Evolutionary conservation across 2,329 filamentous ascomycete genomes (phyloP).

Genomic region (Paradendryphiella salina): DNA sequence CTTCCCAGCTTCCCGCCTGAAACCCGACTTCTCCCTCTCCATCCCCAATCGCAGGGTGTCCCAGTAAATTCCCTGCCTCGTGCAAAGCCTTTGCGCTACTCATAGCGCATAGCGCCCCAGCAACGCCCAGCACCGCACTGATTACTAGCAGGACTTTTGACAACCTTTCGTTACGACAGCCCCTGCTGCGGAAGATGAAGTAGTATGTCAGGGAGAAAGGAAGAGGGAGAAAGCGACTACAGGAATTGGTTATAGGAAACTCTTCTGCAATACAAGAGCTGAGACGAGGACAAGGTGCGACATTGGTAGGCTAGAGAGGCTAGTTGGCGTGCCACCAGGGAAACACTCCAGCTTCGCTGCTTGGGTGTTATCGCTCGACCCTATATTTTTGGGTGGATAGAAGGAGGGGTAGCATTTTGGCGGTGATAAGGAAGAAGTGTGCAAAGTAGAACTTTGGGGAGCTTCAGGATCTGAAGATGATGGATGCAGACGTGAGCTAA

Average conservation of each 20-base stretch:
- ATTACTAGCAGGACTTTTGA: constrained; percentile 3
- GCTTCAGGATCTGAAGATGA: no score
- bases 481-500: no score
- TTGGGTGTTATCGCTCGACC: not conserved
- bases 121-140: constrained; percentile 9
- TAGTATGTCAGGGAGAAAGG: constrained; percentile 5
- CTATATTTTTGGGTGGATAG: not conserved
- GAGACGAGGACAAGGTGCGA: constrained; percentile 2
- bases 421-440: not conserved
- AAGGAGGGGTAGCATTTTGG: constrained; percentile 1
- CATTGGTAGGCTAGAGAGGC: constrained; percentile 4
- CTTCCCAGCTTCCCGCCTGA: constrained; percentile 4
- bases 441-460: not conserved
- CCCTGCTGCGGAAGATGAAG: not conserved
- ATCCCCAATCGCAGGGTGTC: not conserved
- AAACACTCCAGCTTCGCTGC: constrained; percentile 1
- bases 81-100: constrained; percentile 7
- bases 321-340: constrained; percentile 2
- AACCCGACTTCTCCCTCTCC: not conserved
- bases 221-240: constrained; percentile 1
- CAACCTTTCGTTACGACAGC: constrained; percentile 3
- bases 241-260: constrained; percentile 6
- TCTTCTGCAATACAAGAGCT: constrained; percentile 3
- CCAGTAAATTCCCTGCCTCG: constrained; percentile 1
- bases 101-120: constrained; percentile 6